A percentile compares a stretch with the other conserved stretches of the same genome.
phyloP scores from a whole-genome alignment of 2,329 filamentous ascomycete genomes.

The Xylaria sp. region DNA sequence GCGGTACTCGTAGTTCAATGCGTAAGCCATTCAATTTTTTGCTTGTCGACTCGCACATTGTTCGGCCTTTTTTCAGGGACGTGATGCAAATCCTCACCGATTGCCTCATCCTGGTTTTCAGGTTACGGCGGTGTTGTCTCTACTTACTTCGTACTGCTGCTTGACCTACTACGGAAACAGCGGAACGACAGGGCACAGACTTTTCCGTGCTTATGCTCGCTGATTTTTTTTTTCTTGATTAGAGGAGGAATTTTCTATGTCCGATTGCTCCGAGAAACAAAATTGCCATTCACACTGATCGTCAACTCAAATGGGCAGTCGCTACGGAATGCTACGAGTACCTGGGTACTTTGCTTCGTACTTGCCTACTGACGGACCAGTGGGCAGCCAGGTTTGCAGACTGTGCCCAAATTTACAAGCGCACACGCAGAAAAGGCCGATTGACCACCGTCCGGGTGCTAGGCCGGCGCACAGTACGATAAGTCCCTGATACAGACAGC shows the following conservation, averaged over 20 bases:
- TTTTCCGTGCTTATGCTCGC: not conserved
- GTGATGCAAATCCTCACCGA: not conserved
- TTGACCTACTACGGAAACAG: no score
- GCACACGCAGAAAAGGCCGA: conserved; percentile 1
- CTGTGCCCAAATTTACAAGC: not conserved
- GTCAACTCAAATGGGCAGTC: not conserved
- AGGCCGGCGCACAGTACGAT: conserved; percentile 6
- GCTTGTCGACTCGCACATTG: not conserved
- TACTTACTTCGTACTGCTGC: no score
- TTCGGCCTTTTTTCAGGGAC: not conserved
- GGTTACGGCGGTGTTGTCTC: not conserved
- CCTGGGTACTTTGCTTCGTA: no score
- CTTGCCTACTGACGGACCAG: no score
- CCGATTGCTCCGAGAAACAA: not conserved
- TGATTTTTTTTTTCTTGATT: not conserved
- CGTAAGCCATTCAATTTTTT: no score
- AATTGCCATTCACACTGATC: not conserved
- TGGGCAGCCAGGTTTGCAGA: not conserved
- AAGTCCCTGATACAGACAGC: conserved; percentile 12
- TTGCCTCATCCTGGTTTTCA: not conserved
- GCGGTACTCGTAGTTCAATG: no score
- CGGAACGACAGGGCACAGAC: not conserved
- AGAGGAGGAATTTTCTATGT: not conserved
- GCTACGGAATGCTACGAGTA: not conserved
- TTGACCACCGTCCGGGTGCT: conserved; percentile 3